Percentiles rank a stretch among this genome's conserved stretches.
Evolutionary conservation across 208 protist genomes (phyloP).

Genomic region (Crithidia bombi): DNA sequence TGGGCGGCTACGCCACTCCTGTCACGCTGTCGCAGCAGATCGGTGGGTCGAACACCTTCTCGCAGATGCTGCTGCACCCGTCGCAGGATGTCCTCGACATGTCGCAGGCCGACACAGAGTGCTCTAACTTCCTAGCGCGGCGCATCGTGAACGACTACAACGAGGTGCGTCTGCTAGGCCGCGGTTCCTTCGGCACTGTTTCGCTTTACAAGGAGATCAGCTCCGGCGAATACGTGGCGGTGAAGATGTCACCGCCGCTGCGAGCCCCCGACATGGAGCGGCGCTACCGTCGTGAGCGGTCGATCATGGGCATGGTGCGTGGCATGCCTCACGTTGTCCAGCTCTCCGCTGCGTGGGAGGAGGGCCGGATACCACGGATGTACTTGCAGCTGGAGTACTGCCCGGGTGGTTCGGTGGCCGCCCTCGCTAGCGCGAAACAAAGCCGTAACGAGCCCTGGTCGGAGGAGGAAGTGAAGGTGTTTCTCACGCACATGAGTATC

Average conservation of each 20-base stretch:
- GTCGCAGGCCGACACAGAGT: constrained; percentile 87
- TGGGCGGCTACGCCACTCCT: constrained; percentile 39
- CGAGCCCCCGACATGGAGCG: constrained; percentile 37
- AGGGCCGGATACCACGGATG: constrained; percentile 68
- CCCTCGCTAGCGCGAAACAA: constrained; percentile 51
- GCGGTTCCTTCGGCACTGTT: constrained; percentile 79
- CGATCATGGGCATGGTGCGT: constrained; percentile 59
- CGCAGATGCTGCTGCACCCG: constrained; percentile 44
- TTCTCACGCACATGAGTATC: constrained; percentile 86
- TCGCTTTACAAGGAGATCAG: constrained; percentile 79
- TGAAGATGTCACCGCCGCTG: constrained; percentile 76
- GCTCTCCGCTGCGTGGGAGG: constrained; percentile 79
- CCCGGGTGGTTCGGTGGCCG: constrained; percentile 75
- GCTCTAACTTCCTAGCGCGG: constrained; percentile 66
- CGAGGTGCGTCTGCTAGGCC: constrained; percentile 78
- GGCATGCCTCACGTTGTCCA: constrained; percentile 82
- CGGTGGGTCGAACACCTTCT: constrained; percentile 29
- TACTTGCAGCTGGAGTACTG: constrained; percentile 90
- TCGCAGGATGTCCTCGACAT: constrained; percentile 58
- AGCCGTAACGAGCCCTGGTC: constrained; percentile 51
- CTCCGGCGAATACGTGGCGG: constrained; percentile 71
- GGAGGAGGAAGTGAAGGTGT: constrained; percentile 78
- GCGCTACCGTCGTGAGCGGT: constrained; percentile 69
- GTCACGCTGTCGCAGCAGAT: constrained; percentile 40
- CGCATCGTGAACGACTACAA: constrained; percentile 84